These are phyloP conservation scores for Chytridium lagenaria DNA, from an alignment of 371 early-diverging fungal species.

Conservation along the genomic window DNA sequence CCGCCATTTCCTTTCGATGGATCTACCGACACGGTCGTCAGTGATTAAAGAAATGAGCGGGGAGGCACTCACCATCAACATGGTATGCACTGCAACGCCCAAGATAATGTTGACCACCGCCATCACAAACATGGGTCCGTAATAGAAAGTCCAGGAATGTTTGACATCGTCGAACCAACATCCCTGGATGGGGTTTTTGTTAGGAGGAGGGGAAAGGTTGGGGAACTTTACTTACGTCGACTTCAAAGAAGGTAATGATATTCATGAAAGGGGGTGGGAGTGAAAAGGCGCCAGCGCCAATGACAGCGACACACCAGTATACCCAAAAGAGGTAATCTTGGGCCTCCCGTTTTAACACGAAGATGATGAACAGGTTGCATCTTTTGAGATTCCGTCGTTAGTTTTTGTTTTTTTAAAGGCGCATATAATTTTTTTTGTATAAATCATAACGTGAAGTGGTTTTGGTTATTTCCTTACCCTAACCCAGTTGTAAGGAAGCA, in stretches of 20 bases:
- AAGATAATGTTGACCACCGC: constrained; percentile 9
- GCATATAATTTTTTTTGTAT: neutral
- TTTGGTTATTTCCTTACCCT: constrained; percentile 2
- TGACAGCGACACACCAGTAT: neutral
- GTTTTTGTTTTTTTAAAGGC: neutral
- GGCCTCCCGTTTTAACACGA: constrained; percentile 6
- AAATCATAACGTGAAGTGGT: neutral
- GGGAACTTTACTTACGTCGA: constrained; percentile 11
- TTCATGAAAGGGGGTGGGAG: neutral
- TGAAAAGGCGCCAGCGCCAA: neutral
- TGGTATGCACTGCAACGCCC: neutral
- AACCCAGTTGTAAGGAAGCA: constrained; percentile 11
- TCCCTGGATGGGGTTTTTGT: neutral
- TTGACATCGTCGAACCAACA: neutral
- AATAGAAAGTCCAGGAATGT: constrained; percentile 8
- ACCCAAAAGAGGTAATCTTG: neutral
- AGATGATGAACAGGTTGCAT: constrained; percentile 13
- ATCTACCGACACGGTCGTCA: too few species aligned
- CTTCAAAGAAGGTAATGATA: neutral
- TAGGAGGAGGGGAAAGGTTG: neutral
- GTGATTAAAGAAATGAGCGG: too few species aligned
- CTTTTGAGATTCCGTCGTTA: neutral
- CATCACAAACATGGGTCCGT: constrained; percentile 15
- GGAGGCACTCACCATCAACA: neutral
- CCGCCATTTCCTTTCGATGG: neutral